These are phyloP conservation scores for Spizellomyces sp. DNA, from an alignment of 192 early-diverging fungal species.

Conservation along the genomic window DNA sequence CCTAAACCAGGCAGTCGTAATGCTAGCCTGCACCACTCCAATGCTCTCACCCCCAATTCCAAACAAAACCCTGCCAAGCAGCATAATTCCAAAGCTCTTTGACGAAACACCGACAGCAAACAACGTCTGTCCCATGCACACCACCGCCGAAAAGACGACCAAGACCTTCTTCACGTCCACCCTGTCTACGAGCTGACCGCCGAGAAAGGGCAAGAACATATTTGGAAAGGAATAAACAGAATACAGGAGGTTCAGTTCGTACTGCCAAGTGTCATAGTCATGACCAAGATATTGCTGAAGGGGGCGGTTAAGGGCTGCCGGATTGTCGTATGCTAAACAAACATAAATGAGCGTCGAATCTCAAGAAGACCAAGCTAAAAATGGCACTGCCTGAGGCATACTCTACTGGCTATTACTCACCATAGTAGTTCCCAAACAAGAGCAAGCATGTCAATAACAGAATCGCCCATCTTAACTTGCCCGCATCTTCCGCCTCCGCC, in stretches of 20 bases:
- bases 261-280: conserved; percentile 51
- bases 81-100: conserved; percentile 34
- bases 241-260: conserved; percentile 63
- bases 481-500: not conserved
- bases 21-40: conserved; percentile 50
- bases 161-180: conserved; percentile 58
- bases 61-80: conserved; percentile 50
- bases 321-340: conserved; percentile 50
- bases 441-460: conserved; percentile 46
- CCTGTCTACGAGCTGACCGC: conserved; percentile 60
- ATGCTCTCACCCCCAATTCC: conserved; percentile 57
- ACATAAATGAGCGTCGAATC: not conserved
- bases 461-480: conserved; percentile 40
- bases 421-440: conserved; percentile 53
- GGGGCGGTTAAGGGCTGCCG: conserved; percentile 56
- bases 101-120: conserved; percentile 61
- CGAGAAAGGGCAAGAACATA: conserved; percentile 67
- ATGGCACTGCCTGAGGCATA: no score
- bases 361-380: not conserved
- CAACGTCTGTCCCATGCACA: conserved; percentile 62
- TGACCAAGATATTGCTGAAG: conserved; percentile 50
- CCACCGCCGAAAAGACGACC: conserved; percentile 51
- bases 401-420: conserved; percentile 4
- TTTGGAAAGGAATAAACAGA: conserved; percentile 68
- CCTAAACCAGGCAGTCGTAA: conserved; percentile 51